Evolutionary conservation across 1,139 yeast genomes (phyloP), one percentile per base, ranked within the genome.

Genomic region (Nadsonia starkeyi-henricii): DNA sequence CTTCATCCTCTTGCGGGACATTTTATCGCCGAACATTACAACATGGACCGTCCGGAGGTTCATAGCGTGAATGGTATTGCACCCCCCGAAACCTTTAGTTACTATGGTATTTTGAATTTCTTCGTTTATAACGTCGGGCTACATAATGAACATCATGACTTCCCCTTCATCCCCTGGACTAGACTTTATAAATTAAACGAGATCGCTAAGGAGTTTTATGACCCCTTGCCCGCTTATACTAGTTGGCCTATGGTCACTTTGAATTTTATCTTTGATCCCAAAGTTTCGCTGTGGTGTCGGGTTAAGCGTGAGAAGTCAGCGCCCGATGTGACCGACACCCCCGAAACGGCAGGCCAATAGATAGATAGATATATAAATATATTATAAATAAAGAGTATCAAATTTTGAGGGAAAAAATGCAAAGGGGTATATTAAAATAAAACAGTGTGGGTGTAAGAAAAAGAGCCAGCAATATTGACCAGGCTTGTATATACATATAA

Each of bases 1-100:
- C 71, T 85, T 61, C 96, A 88, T 60, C 96, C 96, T 33, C 81
- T 88, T 56, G 95, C 96, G 1, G 96, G 96, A 18, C 96, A 88
- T 66, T 88, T 88, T 65, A 85, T 88, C 55, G 94, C 96, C 7
- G 96, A 88, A 63, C 96, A 88, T 62, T 88, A 88, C 61, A 81
- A 86, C 17, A 68, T 47, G 44, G 79, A 54, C 72, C 85, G 69
- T 1, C 74, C 80, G 50, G 51, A 72, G 62, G 52, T 56, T 30
- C 70, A 70, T 54, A 61, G 63, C 48, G 57, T 54, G 39, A 46
- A 51, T 28, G 49, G 49, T 5, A 51, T 60, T 30, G 58, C 62
- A 8, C 68, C 74, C 18, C 93, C 93, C 0, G 96, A 88, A 62
- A 88, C 96, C 0, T 88, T 81, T 61, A 83, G 94, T 12, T 88